phyloP scores from a whole-genome alignment of 2,329 filamentous ascomycete species.

The Epichloe elymi region DNA sequence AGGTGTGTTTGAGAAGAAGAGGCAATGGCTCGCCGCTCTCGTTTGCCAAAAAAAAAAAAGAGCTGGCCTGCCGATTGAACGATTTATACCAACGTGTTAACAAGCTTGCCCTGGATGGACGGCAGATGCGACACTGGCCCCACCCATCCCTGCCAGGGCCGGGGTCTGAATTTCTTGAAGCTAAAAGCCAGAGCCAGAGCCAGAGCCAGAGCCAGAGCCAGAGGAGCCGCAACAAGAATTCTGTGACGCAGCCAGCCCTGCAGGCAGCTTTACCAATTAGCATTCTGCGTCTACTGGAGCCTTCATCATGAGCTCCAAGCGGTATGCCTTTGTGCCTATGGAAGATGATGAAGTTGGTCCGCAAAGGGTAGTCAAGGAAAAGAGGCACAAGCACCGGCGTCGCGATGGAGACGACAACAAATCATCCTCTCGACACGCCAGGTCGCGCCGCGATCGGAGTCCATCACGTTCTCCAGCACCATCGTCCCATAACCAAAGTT shows the following conservation, averaged over 20 bases:
- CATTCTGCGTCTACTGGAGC: not conserved
- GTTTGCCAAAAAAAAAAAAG: not conserved
- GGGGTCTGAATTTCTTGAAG: too few relatives aligned
- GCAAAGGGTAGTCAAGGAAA: constrained; percentile 37
- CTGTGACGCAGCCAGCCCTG: too few relatives aligned
- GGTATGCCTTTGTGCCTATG: constrained; percentile 56
- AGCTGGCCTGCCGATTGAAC: not conserved
- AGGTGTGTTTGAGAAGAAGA: not conserved
- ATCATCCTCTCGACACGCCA: constrained; percentile 14
- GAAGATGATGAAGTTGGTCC: constrained; percentile 48
- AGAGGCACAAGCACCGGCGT: constrained; percentile 29
- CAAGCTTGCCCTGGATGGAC: constrained; percentile 7
- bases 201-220: too few relatives aligned
- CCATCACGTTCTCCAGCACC: constrained; percentile 21
- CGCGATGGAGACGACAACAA: constrained; percentile 21
- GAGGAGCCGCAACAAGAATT: too few relatives aligned
- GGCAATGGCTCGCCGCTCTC: not conserved
- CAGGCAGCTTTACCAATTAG: too few relatives aligned
- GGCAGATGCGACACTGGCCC: too few relatives aligned
- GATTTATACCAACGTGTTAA: constrained; percentile 23
- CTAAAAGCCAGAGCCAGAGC: too few relatives aligned
- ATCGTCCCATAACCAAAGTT: constrained; percentile 17
- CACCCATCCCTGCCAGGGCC: too few relatives aligned
- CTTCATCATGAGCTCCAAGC: constrained; percentile 38
- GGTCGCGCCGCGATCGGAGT: constrained; percentile 16